Evolutionary conservation across 1,284 basidiomycete genomes (phyloP).

Genomic region (Puccinia triticina): DNA sequence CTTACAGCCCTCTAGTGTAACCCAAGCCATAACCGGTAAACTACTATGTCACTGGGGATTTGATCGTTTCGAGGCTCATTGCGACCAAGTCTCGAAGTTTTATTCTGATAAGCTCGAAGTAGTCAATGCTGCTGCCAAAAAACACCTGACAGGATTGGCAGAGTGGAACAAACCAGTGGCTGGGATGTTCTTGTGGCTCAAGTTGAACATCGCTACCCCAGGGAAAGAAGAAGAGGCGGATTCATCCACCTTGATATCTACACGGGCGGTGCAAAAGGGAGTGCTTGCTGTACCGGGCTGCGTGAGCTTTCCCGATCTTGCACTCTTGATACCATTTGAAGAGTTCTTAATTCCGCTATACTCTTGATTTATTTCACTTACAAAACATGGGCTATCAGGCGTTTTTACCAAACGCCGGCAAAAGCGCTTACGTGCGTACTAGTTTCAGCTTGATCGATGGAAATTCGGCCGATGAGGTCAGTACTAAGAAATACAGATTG

Average conservation of each 20-base stretch:
- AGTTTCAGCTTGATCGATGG: slow-evolving; percentile 76
- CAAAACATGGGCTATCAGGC: slow-evolving; percentile 49
- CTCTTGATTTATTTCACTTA: slow-evolving; percentile 60
- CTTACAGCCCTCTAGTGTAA: slow-evolving; percentile 66
- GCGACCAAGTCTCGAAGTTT: slow-evolving; percentile 70
- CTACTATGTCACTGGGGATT: slow-evolving; percentile 72
- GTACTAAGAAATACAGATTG: background rate
- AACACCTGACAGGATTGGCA: slow-evolving; percentile 74
- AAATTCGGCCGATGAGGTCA: slow-evolving; percentile 69
- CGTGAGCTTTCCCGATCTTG: slow-evolving; percentile 59
- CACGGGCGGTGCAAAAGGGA: slow-evolving; percentile 75
- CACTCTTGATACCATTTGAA: background rate
- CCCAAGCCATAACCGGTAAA: slow-evolving; percentile 73
- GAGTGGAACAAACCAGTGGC: slow-evolving; percentile 84
- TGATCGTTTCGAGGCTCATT: slow-evolving; percentile 76
- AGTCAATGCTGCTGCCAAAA: slow-evolving; percentile 76
- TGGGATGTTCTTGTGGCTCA: slow-evolving; percentile 65
- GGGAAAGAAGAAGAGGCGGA: slow-evolving; percentile 65
- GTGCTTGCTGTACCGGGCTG: slow-evolving; percentile 78
- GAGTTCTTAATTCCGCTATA: background rate
- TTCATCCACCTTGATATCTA: slow-evolving; percentile 74
- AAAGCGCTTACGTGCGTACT: slow-evolving; percentile 74
- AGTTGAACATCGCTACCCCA: slow-evolving; percentile 53
- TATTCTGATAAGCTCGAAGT: slow-evolving; percentile 77
- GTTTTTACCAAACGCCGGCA: slow-evolving; percentile 73